These are phyloP conservation scores for Knoxia roxburghii DNA, from an alignment of 257 asterid genomes.

Conservation along the genomic window DNA sequence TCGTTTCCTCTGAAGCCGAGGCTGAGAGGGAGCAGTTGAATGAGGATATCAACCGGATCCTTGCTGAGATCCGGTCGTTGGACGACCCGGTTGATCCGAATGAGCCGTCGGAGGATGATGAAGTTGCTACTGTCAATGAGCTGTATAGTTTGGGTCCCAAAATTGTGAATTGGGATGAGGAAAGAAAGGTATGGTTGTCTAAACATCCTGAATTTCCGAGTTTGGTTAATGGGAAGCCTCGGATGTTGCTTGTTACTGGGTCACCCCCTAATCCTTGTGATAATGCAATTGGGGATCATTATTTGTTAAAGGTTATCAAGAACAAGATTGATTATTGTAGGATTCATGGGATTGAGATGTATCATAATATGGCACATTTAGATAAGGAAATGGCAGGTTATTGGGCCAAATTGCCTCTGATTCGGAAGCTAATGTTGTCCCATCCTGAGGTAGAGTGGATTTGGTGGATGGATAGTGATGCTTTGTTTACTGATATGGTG, in stretches of 20 bases:
- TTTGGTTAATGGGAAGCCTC: slow-evolving; percentile 57
- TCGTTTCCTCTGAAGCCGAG: slow-evolving; percentile 56
- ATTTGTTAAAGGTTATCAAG: slow-evolving; percentile 63
- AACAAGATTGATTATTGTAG: slow-evolving; percentile 93
- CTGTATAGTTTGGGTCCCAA: slow-evolving; percentile 62
- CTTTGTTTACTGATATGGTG: slow-evolving; percentile 78
- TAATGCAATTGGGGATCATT: slow-evolving; percentile 91
- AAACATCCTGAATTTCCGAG: slow-evolving; percentile 62
- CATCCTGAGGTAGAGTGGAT: slow-evolving; percentile 98
- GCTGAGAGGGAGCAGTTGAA: slow-evolving; percentile 52
- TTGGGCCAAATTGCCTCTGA: slow-evolving; percentile 84
- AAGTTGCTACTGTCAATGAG: slow-evolving; percentile 29
- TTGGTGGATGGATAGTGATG: slow-evolving; percentile 99
- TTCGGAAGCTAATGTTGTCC: slow-evolving; percentile 76
- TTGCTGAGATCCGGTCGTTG: slow-evolving; percentile 71
- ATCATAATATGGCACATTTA: slow-evolving; percentile 85
- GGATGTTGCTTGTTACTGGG: slow-evolving; percentile 77
- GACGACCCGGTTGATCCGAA: slow-evolving; percentile 49
- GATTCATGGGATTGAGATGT: slow-evolving; percentile 89
- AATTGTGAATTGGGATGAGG: slow-evolving; percentile 58
- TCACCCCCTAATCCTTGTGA: slow-evolving; percentile 83
- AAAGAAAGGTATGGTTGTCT: slow-evolving; percentile 64
- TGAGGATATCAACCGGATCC: slow-evolving; percentile 68
- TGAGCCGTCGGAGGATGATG: slow-evolving; percentile 23
- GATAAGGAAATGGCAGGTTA: slow-evolving; percentile 85